phyloP scores from a whole-genome alignment of 208 protist genomes.

The Wallacemonas collosoma region DNA sequence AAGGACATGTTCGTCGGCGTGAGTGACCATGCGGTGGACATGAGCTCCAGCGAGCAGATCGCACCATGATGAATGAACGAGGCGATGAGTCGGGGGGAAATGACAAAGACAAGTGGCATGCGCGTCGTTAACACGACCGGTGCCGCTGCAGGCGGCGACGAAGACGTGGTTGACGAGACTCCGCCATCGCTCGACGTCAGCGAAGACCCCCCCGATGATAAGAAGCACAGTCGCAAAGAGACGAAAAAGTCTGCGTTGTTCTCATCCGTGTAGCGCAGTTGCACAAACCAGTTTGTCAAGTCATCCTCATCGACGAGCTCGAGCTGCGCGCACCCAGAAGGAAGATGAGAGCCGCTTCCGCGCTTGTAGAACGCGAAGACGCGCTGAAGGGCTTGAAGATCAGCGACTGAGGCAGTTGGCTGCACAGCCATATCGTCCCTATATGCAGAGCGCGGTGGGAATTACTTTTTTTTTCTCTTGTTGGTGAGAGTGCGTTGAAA shows the following conservation, averaged over 20 bases:
- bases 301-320: slow-evolving; percentile 81
- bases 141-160: neutral
- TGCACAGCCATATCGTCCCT: neutral
- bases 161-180: neutral
- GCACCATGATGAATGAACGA: slow-evolving; percentile 85
- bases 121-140: slow-evolving; percentile 14
- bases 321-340: slow-evolving; percentile 22
- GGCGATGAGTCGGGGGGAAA: slow-evolving; percentile 68
- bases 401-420: slow-evolving; percentile 40
- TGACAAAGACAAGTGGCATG: slow-evolving; percentile 85
- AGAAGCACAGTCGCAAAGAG: slow-evolving; percentile 62
- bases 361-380: slow-evolving; percentile 56
- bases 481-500: neutral
- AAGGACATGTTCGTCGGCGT: slow-evolving; percentile 48
- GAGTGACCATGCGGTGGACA: slow-evolving; percentile 66
- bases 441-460: neutral
- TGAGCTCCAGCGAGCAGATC: slow-evolving; percentile 84
- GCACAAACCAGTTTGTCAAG: slow-evolving; percentile 76
- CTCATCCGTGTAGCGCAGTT: slow-evolving; percentile 70
- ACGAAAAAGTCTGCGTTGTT: slow-evolving; percentile 70
- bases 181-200: neutral
- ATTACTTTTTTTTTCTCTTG: slow-evolving; percentile 5
- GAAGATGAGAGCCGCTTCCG: slow-evolving; percentile 15
- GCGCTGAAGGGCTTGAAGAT: slow-evolving; percentile 61
- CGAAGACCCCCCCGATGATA: slow-evolving; percentile 5